Percentiles rank a stretch among this genome's conserved stretches.
Evolutionary conservation across 2,329 filamentous ascomycete genomes (phyloP).

Genomic region (Trichoderma sp.): DNA sequence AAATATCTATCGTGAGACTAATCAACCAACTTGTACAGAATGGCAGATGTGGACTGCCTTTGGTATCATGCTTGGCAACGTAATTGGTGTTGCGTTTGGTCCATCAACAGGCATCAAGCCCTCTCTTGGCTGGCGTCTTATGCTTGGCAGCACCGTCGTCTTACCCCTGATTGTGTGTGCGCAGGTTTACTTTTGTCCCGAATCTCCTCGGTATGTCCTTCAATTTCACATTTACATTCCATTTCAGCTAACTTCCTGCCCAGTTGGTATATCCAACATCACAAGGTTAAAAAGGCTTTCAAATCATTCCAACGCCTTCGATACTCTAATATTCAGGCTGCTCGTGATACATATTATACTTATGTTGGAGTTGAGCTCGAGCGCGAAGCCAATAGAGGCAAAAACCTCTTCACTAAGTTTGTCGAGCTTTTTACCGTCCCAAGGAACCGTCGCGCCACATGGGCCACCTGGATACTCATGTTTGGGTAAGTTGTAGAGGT

Average conservation of each 20-base stretch:
- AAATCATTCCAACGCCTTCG: slow-evolving; percentile 51
- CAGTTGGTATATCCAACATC: slow-evolving; percentile 48
- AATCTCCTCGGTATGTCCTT: slow-evolving; percentile 45
- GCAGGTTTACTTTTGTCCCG: slow-evolving; percentile 62
- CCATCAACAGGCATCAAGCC: slow-evolving; percentile 34
- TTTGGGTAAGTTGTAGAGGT: slow-evolving; percentile 33
- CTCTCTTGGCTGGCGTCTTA: slow-evolving; percentile 57
- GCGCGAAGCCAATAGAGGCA: slow-evolving; percentile 34
- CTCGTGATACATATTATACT: slow-evolving; percentile 57
- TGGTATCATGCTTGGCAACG: slow-evolving; percentile 47
- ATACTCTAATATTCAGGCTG: slow-evolving; percentile 54
- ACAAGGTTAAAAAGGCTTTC: slow-evolving; percentile 49
- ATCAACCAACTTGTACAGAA: neutral
- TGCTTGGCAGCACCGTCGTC: slow-evolving; percentile 57
- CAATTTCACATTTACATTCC: neutral
- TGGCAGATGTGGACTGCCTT: slow-evolving; percentile 26
- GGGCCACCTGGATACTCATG: slow-evolving; percentile 62
- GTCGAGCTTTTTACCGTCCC: slow-evolving; percentile 53
- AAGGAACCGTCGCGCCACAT: slow-evolving; percentile 55
- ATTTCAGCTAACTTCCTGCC: slow-evolving; percentile 34
- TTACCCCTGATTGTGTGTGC: slow-evolving; percentile 50
- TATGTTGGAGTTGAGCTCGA: slow-evolving; percentile 29
- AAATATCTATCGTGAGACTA: neutral
- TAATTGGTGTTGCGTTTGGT: slow-evolving; percentile 48
- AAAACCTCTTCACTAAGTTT: slow-evolving; percentile 45